A percentile compares a stretch with the other conserved stretches of the same genome.
Evolutionary conservation across 805 yeast species (phyloP).

Genomic region (Wickerhamiella musiphila): DNA sequence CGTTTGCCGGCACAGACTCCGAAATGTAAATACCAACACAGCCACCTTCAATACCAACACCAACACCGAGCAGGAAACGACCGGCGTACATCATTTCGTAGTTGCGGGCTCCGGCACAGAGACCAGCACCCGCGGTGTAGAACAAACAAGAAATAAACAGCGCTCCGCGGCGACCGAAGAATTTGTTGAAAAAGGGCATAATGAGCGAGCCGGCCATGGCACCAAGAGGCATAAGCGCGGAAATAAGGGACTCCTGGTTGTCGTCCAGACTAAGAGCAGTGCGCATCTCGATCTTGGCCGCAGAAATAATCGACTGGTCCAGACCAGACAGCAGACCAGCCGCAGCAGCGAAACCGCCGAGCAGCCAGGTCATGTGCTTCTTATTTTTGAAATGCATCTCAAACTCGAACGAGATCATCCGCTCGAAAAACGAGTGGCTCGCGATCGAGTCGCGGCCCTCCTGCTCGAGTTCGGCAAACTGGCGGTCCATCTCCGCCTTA

Average conservation of each 20-base stretch:
- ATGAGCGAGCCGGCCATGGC: constrained; percentile 46
- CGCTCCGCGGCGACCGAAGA: constrained; percentile 37
- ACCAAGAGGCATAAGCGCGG: constrained; percentile 51
- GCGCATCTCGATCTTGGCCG: constrained; percentile 39
- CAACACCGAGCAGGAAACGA: constrained; percentile 42
- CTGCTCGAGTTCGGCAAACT: not conserved
- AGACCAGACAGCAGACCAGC: constrained; percentile 52
- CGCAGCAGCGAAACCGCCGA: constrained; percentile 41
- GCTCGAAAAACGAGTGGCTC: not conserved
- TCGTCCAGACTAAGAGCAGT: constrained; percentile 21
- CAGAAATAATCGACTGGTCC: constrained; percentile 51
- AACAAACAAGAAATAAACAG: constrained; percentile 39
- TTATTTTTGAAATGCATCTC: constrained; percentile 1
- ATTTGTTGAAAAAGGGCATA: constrained; percentile 40
- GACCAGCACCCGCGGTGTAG: constrained; percentile 43
- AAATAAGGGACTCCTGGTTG: constrained; percentile 34
- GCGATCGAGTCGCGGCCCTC: not conserved
- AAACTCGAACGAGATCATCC: constrained; percentile 1
- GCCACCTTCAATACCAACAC: constrained; percentile 52
- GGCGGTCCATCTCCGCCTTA: not conserved
- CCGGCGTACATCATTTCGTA: constrained; percentile 39
- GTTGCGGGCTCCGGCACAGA: constrained; percentile 35
- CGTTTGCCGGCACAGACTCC: constrained; percentile 40
- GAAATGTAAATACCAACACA: constrained; percentile 45
- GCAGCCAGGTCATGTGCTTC: constrained; percentile 11